Conservation (phyloP, 1,139 yeast species). For the Yamadazyma atlantica region DNA sequence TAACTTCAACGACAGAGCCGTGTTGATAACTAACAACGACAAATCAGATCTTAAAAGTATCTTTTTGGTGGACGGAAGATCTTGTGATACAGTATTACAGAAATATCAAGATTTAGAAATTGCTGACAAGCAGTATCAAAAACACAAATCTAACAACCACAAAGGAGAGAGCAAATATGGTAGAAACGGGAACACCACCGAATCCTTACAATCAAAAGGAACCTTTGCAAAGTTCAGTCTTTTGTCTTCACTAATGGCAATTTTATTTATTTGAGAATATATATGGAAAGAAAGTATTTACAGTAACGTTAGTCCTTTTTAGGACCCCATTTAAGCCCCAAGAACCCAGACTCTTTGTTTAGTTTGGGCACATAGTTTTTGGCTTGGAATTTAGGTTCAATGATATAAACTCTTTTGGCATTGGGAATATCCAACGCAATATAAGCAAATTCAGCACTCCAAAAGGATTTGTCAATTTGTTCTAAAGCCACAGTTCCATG, state of each 20-base stretch:
- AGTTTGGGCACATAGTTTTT: conserved; percentile 35
- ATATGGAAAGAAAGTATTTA: background rate
- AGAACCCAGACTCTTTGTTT: conserved; percentile 51
- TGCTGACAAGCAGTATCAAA: background rate
- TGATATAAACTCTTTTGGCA: conserved; percentile 62
- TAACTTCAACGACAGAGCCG: conserved; percentile 39
- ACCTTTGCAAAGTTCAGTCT: background rate
- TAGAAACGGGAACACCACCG: background rate
- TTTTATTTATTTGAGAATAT: conserved; percentile 1
- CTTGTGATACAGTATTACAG: conserved; percentile 18
- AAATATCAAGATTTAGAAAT: background rate
- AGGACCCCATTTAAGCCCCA: conserved; percentile 87
- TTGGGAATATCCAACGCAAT: conserved; percentile 78
- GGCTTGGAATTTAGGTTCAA: conserved; percentile 58
- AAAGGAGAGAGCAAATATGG: background rate
- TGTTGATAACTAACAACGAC: conserved; percentile 25
- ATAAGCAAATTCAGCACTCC: conserved; percentile 72
- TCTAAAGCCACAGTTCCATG: conserved; percentile 76
- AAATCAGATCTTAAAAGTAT: conserved; percentile 21
- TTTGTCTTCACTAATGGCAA: background rate
- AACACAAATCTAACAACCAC: background rate
- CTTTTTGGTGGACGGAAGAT: conserved; percentile 28
- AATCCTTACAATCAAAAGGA: background rate
- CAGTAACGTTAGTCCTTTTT: conserved; percentile 45
- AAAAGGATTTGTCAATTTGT: conserved; percentile 64